Evolutionary conservation across 1,284 basidiomycete genomes (phyloP).

Genomic region (Sanghuangporus sanghuang): DNA sequence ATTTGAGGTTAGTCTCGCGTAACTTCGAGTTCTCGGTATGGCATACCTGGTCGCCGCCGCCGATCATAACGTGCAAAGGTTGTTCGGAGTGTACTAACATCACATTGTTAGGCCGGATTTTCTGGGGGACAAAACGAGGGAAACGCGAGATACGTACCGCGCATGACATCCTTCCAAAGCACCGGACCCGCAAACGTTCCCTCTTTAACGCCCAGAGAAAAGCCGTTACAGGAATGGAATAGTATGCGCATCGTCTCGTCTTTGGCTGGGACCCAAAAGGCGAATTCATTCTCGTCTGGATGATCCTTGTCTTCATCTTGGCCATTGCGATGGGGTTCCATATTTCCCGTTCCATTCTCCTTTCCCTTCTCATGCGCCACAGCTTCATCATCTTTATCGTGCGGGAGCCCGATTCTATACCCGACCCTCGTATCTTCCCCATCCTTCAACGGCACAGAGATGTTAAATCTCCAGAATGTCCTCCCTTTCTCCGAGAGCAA

Average conservation of each 20-base stretch:
- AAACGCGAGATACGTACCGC: constrained; percentile 15
- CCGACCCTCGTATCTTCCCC: constrained; percentile 9
- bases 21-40: neutral
- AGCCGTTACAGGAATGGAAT: constrained; percentile 23
- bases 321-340: neutral
- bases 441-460: constrained; percentile 12
- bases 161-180: constrained; percentile 22
- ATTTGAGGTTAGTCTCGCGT: neutral
- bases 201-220: constrained; percentile 18
- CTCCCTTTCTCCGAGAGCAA: constrained; percentile 15
- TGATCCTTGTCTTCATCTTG: neutral
- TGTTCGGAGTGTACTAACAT: constrained; percentile 16
- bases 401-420: constrained; percentile 11
- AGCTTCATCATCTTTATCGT: neutral
- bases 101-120: neutral
- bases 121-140: neutral
- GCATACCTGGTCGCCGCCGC: constrained; percentile 29
- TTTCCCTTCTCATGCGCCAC: neutral
- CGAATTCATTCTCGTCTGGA: neutral
- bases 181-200: constrained; percentile 19
- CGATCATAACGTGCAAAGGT: constrained; percentile 45
- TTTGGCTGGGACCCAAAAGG: constrained; percentile 20
- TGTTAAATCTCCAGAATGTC: constrained; percentile 19
- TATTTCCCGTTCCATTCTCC: neutral
- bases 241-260: constrained; percentile 23